A percentile compares a stretch with the other conserved stretches of the same genome.
Evolutionary conservation across 1,139 yeast species (phyloP).

Genomic region (Geotrichum bryndzae): DNA sequence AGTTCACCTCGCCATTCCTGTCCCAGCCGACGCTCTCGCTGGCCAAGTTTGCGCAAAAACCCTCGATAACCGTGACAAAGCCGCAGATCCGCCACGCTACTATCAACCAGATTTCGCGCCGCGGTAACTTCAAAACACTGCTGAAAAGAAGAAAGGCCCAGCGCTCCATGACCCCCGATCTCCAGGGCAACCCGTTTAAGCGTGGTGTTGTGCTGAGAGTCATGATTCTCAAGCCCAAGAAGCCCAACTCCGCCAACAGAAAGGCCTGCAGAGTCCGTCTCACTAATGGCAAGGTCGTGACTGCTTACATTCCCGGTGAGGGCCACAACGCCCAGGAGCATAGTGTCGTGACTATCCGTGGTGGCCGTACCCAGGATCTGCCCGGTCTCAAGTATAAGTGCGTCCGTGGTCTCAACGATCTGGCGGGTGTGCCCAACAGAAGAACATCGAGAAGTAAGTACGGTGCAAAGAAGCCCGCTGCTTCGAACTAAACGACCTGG

Average conservation of each 20-base stretch:
- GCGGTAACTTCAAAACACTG: slow-evolving; percentile 34
- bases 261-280: slow-evolving; percentile 94
- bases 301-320: slow-evolving; percentile 96
- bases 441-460: slow-evolving; percentile 84
- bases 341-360: slow-evolving; percentile 90
- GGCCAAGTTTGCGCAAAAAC: background rate
- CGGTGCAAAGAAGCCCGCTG: slow-evolving; percentile 86
- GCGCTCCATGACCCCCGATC: slow-evolving; percentile 77
- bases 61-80: slow-evolving; percentile 1
- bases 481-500: background rate
- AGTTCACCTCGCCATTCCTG: background rate
- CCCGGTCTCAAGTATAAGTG: slow-evolving; percentile 97
- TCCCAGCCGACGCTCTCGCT: background rate
- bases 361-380: slow-evolving; percentile 96
- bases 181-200: slow-evolving; percentile 72
- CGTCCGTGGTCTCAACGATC: slow-evolving; percentile 89
- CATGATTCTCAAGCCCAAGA: slow-evolving; percentile 92
- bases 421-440: slow-evolving; percentile 93
- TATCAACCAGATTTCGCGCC: slow-evolving; percentile 28
- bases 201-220: slow-evolving; percentile 94
- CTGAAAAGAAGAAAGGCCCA: slow-evolving; percentile 35
- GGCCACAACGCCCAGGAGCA: slow-evolving; percentile 99
- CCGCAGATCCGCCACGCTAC: slow-evolving; percentile 25
- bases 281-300: slow-evolving; percentile 79
- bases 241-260: slow-evolving; percentile 97